Evolutionary conservation across 2,329 filamentous ascomycete species (phyloP), one percentile per base, ranked within the genome.

Genomic region (Colletotrichum sp.): DNA sequence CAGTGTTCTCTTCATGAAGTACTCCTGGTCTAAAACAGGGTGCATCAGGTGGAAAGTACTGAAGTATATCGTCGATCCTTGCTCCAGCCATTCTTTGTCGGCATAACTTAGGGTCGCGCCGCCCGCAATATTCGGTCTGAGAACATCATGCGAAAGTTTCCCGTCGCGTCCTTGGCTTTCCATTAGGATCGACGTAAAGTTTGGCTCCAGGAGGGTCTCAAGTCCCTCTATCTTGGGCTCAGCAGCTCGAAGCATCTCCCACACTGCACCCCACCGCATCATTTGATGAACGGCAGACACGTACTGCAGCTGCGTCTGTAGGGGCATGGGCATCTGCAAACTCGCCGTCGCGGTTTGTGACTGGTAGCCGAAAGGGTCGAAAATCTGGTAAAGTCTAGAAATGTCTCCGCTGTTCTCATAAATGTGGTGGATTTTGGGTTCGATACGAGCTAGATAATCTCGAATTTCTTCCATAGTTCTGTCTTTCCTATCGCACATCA

Each of bases 391-490:
- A 7, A 75, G 59, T 32, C 52, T 52, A 9, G 72, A 36, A 15
- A 75, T 67, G 6, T 27, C 27, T n/a, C 32, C 60, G 55, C 60
- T 67, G 13, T 34, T 15, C 30, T 55, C 60, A 65, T 61, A 57
- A 72, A 67, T 63, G 9, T 78, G 81, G 77, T 92, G 90, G 77
- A 92, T 86, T 81, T 92, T 92, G 69, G 81, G 85, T 80, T 92
- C 90, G 60, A 92, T 83, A 69, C 83, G 85, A 77, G 88, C 90
- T 68, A 92, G 84, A 13, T 88, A 86, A 64, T 92, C 90, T 34
- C 92, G 84, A 69, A 93, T 92, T 79, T 93, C 90, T 57, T 91
- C 87, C 78, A 92, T 84, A 4, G 90, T 92, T 82, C 90, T 92
- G 81, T 93, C 91, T 83, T 93, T 93, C 80, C 90, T 92, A 79